phyloP scores from a whole-genome alignment of 139 green algal genomes.

The Chlorella sp. region DNA sequence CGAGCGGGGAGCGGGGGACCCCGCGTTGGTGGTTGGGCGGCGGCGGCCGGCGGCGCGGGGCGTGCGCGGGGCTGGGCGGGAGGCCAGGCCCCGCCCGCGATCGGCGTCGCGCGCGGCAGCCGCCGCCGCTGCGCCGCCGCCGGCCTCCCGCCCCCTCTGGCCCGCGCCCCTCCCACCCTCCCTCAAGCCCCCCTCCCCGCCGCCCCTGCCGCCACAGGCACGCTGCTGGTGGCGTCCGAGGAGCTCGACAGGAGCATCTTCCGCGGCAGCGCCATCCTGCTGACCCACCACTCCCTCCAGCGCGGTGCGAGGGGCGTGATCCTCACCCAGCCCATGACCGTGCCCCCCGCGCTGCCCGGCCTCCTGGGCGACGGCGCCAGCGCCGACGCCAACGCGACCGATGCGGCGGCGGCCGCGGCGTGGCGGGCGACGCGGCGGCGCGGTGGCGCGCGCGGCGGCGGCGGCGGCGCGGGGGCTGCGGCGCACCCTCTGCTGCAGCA shows the following conservation, averaged over 20 bases:
- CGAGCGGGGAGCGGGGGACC: too few relatives aligned
- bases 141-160: too few relatives aligned
- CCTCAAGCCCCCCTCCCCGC: neutral
- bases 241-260: conserved; percentile 43
- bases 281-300: conserved; percentile 27
- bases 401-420: neutral
- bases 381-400: too few relatives aligned
- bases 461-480: neutral
- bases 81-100: too few relatives aligned
- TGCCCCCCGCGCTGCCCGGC: neutral
- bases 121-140: too few relatives aligned
- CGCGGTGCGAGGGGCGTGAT: conserved; percentile 37
- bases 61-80: too few relatives aligned
- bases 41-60: too few relatives aligned
- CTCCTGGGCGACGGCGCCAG: too few relatives aligned
- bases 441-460: neutral
- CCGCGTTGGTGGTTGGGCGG: too few relatives aligned
- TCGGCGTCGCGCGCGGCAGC: too few relatives aligned
- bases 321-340: conserved; percentile 38
- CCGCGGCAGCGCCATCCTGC: conserved; percentile 38
- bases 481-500: conserved; percentile 15
- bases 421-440: neutral
- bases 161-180: too few relatives aligned
- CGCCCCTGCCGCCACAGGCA: conserved; percentile 1
- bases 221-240: conserved; percentile 40